Base-by-base conservation (phyloP, 2,329 filamentous ascomycete genomes). In the Aspergillus bombycis region DNA sequence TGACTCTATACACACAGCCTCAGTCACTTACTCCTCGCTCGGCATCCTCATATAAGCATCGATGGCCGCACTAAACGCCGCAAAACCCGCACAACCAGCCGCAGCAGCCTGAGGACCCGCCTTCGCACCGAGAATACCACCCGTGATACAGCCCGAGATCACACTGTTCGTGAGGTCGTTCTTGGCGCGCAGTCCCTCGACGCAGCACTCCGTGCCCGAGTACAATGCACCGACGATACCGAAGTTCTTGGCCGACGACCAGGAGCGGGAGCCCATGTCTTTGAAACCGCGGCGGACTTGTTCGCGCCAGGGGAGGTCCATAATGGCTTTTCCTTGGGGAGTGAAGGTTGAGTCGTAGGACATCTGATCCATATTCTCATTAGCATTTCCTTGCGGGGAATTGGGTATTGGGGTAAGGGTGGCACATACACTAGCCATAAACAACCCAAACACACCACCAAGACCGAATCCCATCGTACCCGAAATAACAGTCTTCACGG, bases 381-480 rank as follows among this genome's bases (percentile, higher is more conserved):
- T 60, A 23, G 43, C 60, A 10, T 36, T 60, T 60, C 34, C 61
- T 23, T 16, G 10, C 14, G 32, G 2, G 50, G 26, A 7, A 36
- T 30, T 21, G 34, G 28, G 41, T n/a, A 43, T 59, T 14, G 41
- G 32, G 10, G 26, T 21, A 50, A 36, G 46, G 38, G 16, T 32
- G 56, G 46, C 23, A 83, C 90, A 67, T 88, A 96, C 93, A 74
- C 92, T 95, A 64, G 94, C 93, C 94, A 98, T 99, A 84, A 99
- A 99, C 73, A 98, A 86, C 70, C 95, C 95, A 71, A 99, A 99
- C 50, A 96, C 84, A 73, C 93, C 95, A 67, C 95, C 95, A 69
- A 99, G 89, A 43, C 90, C 95, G 73, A 97, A 97, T 19, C 95
- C 95, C 88, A 96, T 96, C 28, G 91, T 92, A 62, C 94, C 95